These are phyloP conservation scores for Seiridium unicorne DNA, from an alignment of 2,329 filamentous ascomycete genomes.

Conservation along the genomic window DNA sequence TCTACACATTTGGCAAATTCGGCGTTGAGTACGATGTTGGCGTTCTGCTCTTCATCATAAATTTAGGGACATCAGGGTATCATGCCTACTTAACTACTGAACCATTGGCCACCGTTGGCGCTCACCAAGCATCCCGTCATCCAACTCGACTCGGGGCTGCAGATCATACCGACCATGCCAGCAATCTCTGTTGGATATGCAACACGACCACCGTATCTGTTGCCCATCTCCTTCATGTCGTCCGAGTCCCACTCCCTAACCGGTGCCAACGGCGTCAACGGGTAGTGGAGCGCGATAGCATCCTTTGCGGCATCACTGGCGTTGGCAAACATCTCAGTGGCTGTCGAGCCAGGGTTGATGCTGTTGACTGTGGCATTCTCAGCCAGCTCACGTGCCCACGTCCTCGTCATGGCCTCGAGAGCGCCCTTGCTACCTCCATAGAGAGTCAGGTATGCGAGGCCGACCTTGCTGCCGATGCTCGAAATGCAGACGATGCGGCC, in stretches of 20 bases:
- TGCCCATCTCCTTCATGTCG: slow-evolving; percentile 38
- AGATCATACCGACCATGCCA: slow-evolving; percentile 69
- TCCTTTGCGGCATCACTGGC: slow-evolving; percentile 51
- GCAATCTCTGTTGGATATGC: slow-evolving; percentile 67
- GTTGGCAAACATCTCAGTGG: slow-evolving; percentile 53
- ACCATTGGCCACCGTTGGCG: slow-evolving; percentile 55
- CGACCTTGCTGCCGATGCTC: slow-evolving; percentile 50
- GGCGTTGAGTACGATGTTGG: too few relatives aligned
- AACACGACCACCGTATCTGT: slow-evolving; percentile 47
- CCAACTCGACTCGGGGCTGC: slow-evolving; percentile 64
- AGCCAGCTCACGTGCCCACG: slow-evolving; percentile 59
- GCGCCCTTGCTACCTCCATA: slow-evolving; percentile 64
- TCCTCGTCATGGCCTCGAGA: slow-evolving; percentile 62
- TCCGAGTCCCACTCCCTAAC: slow-evolving; percentile 26
- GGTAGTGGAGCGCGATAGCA: slow-evolving; percentile 32
- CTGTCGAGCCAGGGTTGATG: slow-evolving; percentile 49
- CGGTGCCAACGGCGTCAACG: slow-evolving; percentile 47
- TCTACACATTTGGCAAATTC: too few relatives aligned
- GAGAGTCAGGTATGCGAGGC: slow-evolving; percentile 43
- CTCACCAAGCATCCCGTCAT: slow-evolving; percentile 71
- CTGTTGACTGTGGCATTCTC: slow-evolving; percentile 61
- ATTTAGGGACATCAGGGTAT: neutral
- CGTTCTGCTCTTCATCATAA: neutral
- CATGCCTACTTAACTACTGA: slow-evolving; percentile 2
- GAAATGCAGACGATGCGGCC: slow-evolving; percentile 57